phyloP scores from a whole-genome alignment of 441 rosid genomes.

The Dalechampia spathulata region DNA sequence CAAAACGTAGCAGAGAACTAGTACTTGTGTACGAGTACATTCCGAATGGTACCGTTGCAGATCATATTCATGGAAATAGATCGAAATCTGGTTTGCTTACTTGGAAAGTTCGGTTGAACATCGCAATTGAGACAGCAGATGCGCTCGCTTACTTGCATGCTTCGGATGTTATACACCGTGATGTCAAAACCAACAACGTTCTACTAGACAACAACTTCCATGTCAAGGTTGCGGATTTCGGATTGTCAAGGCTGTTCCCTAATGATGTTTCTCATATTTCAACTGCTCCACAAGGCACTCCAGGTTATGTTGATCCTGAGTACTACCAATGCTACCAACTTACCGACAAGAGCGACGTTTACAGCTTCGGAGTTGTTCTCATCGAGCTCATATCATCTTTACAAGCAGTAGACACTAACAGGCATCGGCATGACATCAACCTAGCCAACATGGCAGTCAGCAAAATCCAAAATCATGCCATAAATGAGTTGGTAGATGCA shows the following conservation, averaged over 20 bases:
- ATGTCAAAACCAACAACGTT: constrained; percentile 57
- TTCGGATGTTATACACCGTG: constrained; percentile 52
- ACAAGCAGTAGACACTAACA: constrained; percentile 44
- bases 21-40: constrained; percentile 57
- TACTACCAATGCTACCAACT: constrained; percentile 53
- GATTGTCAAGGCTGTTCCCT: constrained; percentile 54
- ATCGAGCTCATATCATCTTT: constrained; percentile 45
- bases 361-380: constrained; percentile 59
- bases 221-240: constrained; percentile 70
- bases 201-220: constrained; percentile 40
- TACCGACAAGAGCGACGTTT: constrained; percentile 65
- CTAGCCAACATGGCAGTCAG: constrained; percentile 51
- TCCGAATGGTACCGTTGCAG: constrained; percentile 59
- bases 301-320: constrained; percentile 69
- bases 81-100: constrained; percentile 27
- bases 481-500: constrained; percentile 51
- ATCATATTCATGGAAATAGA: constrained; percentile 44
- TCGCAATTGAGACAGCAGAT: constrained; percentile 51
- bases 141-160: constrained; percentile 47
- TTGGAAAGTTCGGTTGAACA: constrained; percentile 49
- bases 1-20: constrained; percentile 45
- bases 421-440: constrained; percentile 44
- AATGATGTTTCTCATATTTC: constrained; percentile 49
- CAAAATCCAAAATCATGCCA: constrained; percentile 41
- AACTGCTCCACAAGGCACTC: constrained; percentile 71